Evolutionary conservation across 2,329 filamentous ascomycete species (phyloP).

Genomic region (Meredithiella fracta): DNA sequence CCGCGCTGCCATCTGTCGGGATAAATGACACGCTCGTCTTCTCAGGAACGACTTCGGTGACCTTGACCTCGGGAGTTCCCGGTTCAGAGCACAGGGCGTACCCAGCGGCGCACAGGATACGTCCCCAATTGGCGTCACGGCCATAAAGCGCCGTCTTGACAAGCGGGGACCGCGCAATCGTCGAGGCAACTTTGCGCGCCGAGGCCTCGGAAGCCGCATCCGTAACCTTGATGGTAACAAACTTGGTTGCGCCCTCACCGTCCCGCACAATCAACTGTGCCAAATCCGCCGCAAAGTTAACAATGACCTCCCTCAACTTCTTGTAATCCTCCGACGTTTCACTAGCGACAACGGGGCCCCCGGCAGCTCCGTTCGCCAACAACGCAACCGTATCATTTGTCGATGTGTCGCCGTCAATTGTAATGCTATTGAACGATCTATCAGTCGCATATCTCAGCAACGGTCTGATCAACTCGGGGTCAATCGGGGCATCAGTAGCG

Average conservation of each 20-base stretch:
- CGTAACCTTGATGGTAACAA: constrained; percentile 76
- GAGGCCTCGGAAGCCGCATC: constrained; percentile 53
- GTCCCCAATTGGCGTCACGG: constrained; percentile 96
- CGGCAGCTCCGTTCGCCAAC: constrained; percentile 87
- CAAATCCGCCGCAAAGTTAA: constrained; percentile 63
- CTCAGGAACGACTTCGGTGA: constrained; percentile 48
- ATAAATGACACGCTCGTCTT: constrained; percentile 66
- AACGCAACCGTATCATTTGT: constrained; percentile 94
- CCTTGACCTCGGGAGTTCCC: constrained; percentile 38
- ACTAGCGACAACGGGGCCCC: constrained; percentile 45
- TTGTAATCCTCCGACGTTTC: constrained; percentile 43
- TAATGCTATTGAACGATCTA: constrained; percentile 89
- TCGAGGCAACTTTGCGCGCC: constrained; percentile 65
- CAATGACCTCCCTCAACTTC: constrained; percentile 56
- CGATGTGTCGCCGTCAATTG: constrained; percentile 89
- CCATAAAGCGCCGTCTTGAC: constrained; percentile 97
- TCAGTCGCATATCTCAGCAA: constrained; percentile 61
- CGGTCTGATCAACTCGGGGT: constrained; percentile 45
- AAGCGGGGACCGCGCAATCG: constrained; percentile 78
- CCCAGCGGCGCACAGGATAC: constrained; percentile 85
- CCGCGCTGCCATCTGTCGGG: constrained; percentile 57
- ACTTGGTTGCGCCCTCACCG: constrained; percentile 95
- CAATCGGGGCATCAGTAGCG: constrained; percentile 76
- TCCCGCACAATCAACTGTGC: constrained; percentile 90
- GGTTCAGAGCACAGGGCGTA: constrained; percentile 52